phyloP scores from a whole-genome alignment of 2,329 filamentous ascomycete species.

The Aspergillus sp. region DNA sequence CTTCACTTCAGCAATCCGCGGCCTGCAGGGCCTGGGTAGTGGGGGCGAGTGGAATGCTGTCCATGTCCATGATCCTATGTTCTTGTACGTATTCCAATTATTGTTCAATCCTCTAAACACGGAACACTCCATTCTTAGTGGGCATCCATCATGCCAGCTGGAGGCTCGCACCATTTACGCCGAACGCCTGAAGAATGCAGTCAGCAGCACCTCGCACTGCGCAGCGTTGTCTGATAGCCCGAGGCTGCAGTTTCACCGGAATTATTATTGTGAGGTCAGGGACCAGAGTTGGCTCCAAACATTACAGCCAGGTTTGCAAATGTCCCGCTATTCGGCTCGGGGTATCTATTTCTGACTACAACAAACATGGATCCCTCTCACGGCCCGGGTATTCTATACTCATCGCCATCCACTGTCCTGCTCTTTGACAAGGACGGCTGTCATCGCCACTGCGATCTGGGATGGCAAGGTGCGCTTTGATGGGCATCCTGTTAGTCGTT shows the following conservation, averaged over 20 bases:
- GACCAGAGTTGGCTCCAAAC: slow-evolving; percentile 6
- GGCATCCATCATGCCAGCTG: neutral
- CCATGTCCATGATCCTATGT: neutral
- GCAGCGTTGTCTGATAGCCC: neutral
- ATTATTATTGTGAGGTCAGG: neutral
- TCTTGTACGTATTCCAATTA: neutral
- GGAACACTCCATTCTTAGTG: neutral
- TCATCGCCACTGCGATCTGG: neutral
- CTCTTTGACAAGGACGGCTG: neutral
- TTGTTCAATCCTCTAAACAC: no score
- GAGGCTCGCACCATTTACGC: neutral
- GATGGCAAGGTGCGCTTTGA: neutral
- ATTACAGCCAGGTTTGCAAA: neutral
- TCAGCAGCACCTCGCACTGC: neutral
- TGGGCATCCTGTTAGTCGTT: neutral
- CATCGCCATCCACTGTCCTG: neutral
- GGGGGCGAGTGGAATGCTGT: slow-evolving; percentile 9
- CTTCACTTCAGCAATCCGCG: neutral
- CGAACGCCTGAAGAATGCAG: slow-evolving; percentile 1
- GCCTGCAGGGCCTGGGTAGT: neutral
- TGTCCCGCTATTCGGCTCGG: neutral
- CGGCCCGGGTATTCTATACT: no score
- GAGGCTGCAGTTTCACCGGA: neutral
- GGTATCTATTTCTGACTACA: neutral
- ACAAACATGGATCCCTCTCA: neutral